Evolutionary conservation across 2,329 filamentous ascomycete species (phyloP).

Genomic region (Furcasterigmium furcatum): DNA sequence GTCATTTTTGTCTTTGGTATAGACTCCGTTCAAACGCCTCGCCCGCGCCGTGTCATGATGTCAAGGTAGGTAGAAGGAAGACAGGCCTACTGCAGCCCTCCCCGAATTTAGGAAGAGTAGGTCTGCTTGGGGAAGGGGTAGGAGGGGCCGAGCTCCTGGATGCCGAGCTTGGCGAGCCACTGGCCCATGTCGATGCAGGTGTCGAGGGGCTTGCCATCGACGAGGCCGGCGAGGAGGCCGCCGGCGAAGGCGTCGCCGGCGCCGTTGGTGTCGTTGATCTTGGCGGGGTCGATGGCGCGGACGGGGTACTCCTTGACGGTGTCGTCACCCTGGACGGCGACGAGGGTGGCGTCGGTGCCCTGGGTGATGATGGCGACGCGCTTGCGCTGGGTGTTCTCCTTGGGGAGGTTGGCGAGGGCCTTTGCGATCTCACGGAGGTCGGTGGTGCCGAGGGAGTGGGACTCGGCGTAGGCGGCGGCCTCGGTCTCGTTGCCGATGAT

Average conservation of each 20-base stretch:
- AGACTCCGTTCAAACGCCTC: no score
- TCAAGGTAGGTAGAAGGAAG: no score
- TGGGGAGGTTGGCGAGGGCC: slow-evolving; percentile 81
- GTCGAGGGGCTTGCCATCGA: slow-evolving; percentile 78
- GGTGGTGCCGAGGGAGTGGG: slow-evolving; percentile 70
- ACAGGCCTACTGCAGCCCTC: no score
- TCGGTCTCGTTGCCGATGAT: slow-evolving; percentile 97
- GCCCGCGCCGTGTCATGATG: no score
- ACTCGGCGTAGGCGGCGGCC: slow-evolving; percentile 81
- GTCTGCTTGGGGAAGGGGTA: slow-evolving; percentile 82
- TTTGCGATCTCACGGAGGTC: slow-evolving; percentile 84
- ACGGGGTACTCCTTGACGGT: slow-evolving; percentile 77
- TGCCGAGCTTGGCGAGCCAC: slow-evolving; percentile 92
- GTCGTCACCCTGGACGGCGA: slow-evolving; percentile 70
- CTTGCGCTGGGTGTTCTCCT: slow-evolving; percentile 83
- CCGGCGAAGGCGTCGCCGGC: slow-evolving; percentile 96
- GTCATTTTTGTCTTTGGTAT: background rate
- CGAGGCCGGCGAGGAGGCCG: slow-evolving; percentile 85
- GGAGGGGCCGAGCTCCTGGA: slow-evolving; percentile 94
- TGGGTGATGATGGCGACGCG: slow-evolving; percentile 91
- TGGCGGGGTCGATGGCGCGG: slow-evolving; percentile 68
- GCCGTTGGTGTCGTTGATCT: slow-evolving; percentile 95
- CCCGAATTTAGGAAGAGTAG: slow-evolving; percentile 45
- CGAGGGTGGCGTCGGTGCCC: slow-evolving; percentile 85
- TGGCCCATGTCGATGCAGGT: slow-evolving; percentile 86